Percentiles rank a stretch among this genome's conserved stretches.
Evolutionary conservation across 2,329 filamentous ascomycete species (phyloP).

Genomic region (Fusarium marasasianum): DNA sequence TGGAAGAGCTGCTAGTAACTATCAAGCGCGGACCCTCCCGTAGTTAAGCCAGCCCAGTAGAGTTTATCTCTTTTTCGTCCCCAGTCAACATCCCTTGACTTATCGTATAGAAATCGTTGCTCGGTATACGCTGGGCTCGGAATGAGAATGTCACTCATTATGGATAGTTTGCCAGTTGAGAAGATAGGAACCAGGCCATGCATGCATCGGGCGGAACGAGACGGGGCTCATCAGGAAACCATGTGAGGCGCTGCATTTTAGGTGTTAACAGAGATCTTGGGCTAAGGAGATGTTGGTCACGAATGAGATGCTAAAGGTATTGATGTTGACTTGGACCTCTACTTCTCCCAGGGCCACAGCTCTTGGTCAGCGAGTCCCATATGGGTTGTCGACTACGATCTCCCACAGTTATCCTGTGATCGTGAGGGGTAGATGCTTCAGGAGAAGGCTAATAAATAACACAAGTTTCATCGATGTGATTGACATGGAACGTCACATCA

Average conservation of each 20-base stretch:
- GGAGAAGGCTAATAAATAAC: conserved; percentile 46
- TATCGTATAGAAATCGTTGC: conserved; percentile 53
- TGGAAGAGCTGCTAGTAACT: conserved; percentile 49
- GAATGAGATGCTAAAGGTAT: conserved; percentile 49
- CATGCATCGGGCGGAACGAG: conserved; percentile 52
- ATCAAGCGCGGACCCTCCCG: conserved; percentile 54
- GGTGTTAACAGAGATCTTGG: conserved; percentile 55
- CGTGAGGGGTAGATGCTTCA: neutral
- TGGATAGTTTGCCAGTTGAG: conserved; percentile 54
- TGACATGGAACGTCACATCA: conserved; percentile 55
- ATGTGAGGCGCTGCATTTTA: conserved; percentile 55
- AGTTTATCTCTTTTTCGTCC: conserved; percentile 58
- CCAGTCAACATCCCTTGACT: conserved; percentile 56
- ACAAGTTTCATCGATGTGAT: conserved; percentile 58
- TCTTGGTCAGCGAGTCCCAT: conserved; percentile 46
- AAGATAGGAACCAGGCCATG: conserved; percentile 56
- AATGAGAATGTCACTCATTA: conserved; percentile 61
- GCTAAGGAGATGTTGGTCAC: conserved; percentile 43
- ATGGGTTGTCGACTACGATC: conserved; percentile 39
- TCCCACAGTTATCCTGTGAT: conserved; percentile 17
- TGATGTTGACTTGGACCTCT: neutral
- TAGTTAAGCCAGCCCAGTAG: conserved; percentile 67
- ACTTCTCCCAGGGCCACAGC: conserved; percentile 31
- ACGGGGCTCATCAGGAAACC: conserved; percentile 56
- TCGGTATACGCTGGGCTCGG: conserved; percentile 60